Conservation (phyloP, 148 eudicot species). For the Vaccinium myrtillus region DNA sequence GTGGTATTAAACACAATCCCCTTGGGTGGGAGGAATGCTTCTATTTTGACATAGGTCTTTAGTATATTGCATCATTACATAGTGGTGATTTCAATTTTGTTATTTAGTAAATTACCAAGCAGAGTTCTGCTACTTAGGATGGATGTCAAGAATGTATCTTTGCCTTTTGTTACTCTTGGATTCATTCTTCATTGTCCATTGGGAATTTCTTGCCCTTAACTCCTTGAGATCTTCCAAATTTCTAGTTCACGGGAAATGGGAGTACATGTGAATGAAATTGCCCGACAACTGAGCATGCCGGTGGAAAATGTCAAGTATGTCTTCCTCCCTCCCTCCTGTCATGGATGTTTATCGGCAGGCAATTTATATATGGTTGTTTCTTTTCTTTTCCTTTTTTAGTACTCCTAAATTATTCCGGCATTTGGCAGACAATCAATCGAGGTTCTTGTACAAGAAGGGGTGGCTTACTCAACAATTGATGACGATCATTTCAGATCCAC, state of each 20-base stretch:
- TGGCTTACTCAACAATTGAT: constrained; percentile 74
- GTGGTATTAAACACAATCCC: background rate
- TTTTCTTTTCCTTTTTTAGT: background rate
- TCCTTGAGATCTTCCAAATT: background rate
- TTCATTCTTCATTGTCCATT: background rate
- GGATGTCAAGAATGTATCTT: background rate
- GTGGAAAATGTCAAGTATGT: constrained; percentile 53
- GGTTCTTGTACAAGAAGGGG: constrained; percentile 61
- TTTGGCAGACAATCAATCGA: constrained; percentile 47
- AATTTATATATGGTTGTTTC: background rate
- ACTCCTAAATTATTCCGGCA: background rate
- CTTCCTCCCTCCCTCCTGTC: constrained; percentile 13
- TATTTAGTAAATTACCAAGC: background rate
- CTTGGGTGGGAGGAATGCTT: background rate
- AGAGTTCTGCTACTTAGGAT: background rate
- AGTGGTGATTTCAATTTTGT: background rate
- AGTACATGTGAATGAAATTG: constrained; percentile 53
- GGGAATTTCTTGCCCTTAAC: background rate
- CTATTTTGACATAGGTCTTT: background rate
- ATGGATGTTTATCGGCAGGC: background rate
- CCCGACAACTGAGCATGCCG: constrained; percentile 47
- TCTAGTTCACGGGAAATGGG: constrained; percentile 52
- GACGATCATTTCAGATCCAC: constrained; percentile 71
- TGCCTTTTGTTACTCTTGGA: background rate
- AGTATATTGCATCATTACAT: background rate